Evolutionary conservation across 805 yeast genomes (phyloP).

Genomic region (Blastobotrys muscicola): DNA sequence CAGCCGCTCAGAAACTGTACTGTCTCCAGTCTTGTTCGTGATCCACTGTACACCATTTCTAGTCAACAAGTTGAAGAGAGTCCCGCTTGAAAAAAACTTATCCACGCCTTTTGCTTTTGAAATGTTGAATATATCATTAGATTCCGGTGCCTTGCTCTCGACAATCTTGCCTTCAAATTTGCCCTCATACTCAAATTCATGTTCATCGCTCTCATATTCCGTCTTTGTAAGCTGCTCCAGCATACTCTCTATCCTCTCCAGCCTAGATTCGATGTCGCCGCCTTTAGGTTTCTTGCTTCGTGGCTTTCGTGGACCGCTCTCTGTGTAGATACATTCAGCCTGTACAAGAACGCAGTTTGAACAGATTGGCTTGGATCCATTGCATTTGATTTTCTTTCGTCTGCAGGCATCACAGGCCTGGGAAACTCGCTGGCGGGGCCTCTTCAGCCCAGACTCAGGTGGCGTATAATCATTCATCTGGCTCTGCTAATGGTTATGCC

Average conservation of each 20-base stretch:
- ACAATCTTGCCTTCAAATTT: conserved; percentile 4
- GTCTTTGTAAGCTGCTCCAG: conserved; percentile 9
- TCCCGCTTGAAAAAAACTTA: conserved; percentile 6
- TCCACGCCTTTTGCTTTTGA: conserved; percentile 9
- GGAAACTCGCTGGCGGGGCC: conserved; percentile 44
- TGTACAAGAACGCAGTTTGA: conserved; percentile 72
- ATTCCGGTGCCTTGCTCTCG: background rate
- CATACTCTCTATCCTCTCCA: conserved; percentile 22
- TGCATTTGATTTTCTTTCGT: conserved; percentile 62
- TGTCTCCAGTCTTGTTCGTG: conserved; percentile 15
- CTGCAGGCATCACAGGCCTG: conserved; percentile 88
- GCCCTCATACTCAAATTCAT: conserved; percentile 2
- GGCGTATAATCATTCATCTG: background rate
- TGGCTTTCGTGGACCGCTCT: conserved; percentile 10
- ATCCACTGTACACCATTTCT: conserved; percentile 36
- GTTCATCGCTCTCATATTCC: conserved; percentile 1
- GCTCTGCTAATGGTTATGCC: too few species aligned
- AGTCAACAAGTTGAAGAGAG: conserved; percentile 33
- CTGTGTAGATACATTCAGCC: conserved; percentile 49
- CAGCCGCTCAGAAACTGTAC: conserved; percentile 6
- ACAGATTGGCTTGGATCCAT: conserved; percentile 56
- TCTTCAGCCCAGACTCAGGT: conserved; percentile 6
- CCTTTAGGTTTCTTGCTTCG: conserved; percentile 5
- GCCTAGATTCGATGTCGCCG: conserved; percentile 16
- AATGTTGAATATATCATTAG: conserved; percentile 7